phyloP scores from a whole-genome alignment of 768 basidiomycete species.

The Stropharia rugosoannulata region DNA sequence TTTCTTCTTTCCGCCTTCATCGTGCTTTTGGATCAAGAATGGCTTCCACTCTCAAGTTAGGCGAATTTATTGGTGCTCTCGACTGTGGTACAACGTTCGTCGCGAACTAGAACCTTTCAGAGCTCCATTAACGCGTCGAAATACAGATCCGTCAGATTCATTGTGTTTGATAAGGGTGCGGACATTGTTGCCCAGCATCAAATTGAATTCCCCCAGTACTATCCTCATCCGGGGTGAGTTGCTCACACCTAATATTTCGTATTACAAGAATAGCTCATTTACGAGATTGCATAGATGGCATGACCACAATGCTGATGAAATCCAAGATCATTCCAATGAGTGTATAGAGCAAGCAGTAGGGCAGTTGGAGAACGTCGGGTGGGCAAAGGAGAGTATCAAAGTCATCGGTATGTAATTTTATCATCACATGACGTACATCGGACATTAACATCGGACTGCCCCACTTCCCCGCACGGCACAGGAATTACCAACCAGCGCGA shows the following conservation, averaged over 20 bases:
- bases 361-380: slow-evolving; percentile 72
- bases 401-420: slow-evolving; percentile 73
- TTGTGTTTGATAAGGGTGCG: slow-evolving; percentile 85
- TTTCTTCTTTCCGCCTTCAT: slow-evolving; percentile 9
- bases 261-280: background rate
- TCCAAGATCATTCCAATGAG: slow-evolving; percentile 67
- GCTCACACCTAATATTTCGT: background rate
- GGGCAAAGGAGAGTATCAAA: slow-evolving; percentile 79
- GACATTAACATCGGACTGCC: slow-evolving; percentile 8
- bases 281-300: slow-evolving; percentile 71
- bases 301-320: slow-evolving; percentile 87
- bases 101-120: background rate
- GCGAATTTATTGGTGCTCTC: slow-evolving; percentile 87
- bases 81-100: slow-evolving; percentile 95
- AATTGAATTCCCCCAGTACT: slow-evolving; percentile 92
- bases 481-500: slow-evolving; percentile 98
- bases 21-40: slow-evolving; percentile 8
- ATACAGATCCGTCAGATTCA: slow-evolving; percentile 50
- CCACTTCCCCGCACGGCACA: slow-evolving; percentile 21
- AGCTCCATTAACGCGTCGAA: background rate
- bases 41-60: slow-evolving; percentile 42
- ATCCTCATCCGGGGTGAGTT: slow-evolving; percentile 78
- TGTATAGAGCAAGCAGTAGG: slow-evolving; percentile 76
- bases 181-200: slow-evolving; percentile 89
- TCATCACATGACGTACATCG: slow-evolving; percentile 6